Percentiles rank a stretch among this genome's conserved stretches.
Evolutionary conservation across 306 rosid genomes (phyloP).

Genomic region (Herpetospermum pedunculosum): DNA sequence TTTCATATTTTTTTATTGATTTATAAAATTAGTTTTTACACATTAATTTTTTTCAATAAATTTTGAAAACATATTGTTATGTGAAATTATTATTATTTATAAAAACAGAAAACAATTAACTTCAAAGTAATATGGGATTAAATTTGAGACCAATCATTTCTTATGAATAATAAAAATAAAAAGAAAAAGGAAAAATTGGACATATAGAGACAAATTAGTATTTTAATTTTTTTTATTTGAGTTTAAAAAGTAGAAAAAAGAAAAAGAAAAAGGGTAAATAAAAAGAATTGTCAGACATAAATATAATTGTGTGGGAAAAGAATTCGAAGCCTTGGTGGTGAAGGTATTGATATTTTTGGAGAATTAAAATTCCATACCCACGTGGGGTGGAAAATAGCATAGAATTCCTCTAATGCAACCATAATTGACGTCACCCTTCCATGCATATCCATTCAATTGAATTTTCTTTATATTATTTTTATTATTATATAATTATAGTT

Average conservation of each 20-base stretch:
- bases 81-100: no score
- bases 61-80: no score
- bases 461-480: no score
- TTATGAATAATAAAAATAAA: no score
- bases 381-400: not conserved
- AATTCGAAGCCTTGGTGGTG: not conserved
- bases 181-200: not conserved
- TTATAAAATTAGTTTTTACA: no score
- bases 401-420: not conserved
- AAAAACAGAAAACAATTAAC: no score
- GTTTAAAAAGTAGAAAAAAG: not conserved
- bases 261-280: not conserved
- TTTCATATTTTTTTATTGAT: no score
- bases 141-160: no score
- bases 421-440: not conserved
- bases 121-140: no score
- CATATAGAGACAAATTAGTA: not conserved
- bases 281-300: not conserved
- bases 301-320: not conserved
- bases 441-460: not conserved
- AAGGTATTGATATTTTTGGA: slow-evolving; percentile 13
- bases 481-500: no score
- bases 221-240: not conserved
- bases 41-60: no score
- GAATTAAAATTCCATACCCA: slow-evolving; percentile 18